Conservation (phyloP, 129 eudicot species). For the Arctium lappa region DNA sequence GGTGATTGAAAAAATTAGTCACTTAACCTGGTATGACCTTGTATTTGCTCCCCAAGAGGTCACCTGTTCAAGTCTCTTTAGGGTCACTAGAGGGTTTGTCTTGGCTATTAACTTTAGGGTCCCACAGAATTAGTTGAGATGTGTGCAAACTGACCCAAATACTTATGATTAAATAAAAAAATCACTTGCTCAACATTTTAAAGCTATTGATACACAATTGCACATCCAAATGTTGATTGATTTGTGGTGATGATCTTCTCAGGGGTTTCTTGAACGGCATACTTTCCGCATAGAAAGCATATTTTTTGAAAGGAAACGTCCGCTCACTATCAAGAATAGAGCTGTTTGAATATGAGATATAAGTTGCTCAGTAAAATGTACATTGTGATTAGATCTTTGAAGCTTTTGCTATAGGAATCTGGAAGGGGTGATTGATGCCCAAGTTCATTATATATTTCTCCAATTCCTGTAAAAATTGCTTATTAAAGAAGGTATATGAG, state of each 20-base stretch:
- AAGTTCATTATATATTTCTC: not conserved
- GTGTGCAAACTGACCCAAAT: no score
- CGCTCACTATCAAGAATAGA: not conserved
- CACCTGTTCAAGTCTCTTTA: not conserved
- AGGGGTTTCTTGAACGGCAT: slow-evolving; percentile 70
- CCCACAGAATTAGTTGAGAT: not conserved
- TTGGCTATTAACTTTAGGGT: no score
- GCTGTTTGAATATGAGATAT: not conserved
- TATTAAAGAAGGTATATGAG: slow-evolving; percentile 7
- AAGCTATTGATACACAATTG: not conserved
- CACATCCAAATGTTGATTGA: not conserved
- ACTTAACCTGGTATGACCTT: not conserved
- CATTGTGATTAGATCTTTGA: slow-evolving; percentile 11
- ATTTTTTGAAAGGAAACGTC: slow-evolving; percentile 1
- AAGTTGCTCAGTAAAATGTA: slow-evolving; percentile 11
- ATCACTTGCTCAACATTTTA: not conserved
- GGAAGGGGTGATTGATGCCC: not conserved
- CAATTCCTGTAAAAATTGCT: not conserved
- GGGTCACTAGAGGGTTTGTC: not conserved
- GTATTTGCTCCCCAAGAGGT: no score
- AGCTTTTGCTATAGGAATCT: not conserved
- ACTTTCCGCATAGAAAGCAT: slow-evolving; percentile 25
- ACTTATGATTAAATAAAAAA: no score
- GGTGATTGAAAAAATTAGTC: not conserved
- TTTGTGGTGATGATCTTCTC: slow-evolving; percentile 14